Evolutionary conservation across 2,329 filamentous ascomycete species (phyloP), one percentile per base, ranked within the genome.

Genomic region (Botrytis aclada): DNA sequence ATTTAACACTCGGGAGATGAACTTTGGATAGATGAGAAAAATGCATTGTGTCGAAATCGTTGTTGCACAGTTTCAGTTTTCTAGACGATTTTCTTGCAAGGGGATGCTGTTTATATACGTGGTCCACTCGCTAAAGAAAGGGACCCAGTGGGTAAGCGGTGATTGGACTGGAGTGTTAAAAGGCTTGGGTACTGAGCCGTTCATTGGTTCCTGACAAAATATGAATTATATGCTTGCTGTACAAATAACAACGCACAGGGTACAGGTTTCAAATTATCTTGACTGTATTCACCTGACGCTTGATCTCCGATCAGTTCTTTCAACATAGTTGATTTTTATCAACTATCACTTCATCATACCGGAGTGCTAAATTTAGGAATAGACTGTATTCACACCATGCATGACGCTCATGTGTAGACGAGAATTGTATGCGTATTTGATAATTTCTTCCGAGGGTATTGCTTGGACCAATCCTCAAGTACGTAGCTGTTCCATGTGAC

Each of bases 71-170:
- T 67, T 72, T 72, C 61, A 45, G 32, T 67, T 60, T 67, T 67
- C 29, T n/a, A 41, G 18, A 43, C 25, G 39, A 8, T 58, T 60
- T 61, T 61, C 22, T 72, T 66, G 29, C 45, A 66, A 41, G 51
- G 70, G 37, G 56, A 58, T 37, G 45, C 51, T 58, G 62, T 67
- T 56, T 72, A 72, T 69, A 67, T 70, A 72, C 70, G 70, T 72
- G 70, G 70, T 66, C 47, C 70, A 62, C 63, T 69, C 62, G 62
- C 63, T 72, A 58, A 72, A 67, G 56, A 66, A 67, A 34, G 70
- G 62, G 62, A 54, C 41, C 51, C 37, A 64, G 60, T 64, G 43
- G 25, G 22, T 64, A 54, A 47, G 34, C 29, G n/a, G 45, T 72
- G 25, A 72, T 72, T 72, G 70, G 47, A 18, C 39, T 54, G 47